Conservation (phyloP, 129 eudicot species). For the Glebionis coronaria region DNA sequence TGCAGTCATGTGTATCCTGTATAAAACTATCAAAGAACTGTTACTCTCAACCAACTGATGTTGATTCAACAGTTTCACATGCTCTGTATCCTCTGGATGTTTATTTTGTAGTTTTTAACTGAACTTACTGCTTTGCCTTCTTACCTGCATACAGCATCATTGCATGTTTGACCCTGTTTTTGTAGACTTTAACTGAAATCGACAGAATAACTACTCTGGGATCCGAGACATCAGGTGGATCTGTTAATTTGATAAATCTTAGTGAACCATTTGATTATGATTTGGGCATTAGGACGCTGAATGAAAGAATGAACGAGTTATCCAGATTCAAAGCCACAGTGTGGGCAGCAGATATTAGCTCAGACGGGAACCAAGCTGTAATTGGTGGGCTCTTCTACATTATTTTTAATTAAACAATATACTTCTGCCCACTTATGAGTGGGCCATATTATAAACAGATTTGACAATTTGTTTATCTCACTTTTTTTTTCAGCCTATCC, state of each 20-base stretch:
- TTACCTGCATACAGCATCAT: background rate
- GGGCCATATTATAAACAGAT: background rate
- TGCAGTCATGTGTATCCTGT: constrained; percentile 62
- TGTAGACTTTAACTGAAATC: constrained; percentile 43
- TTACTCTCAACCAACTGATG: constrained; percentile 28
- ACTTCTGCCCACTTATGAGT: background rate
- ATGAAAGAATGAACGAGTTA: constrained; percentile 32
- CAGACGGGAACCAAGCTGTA: constrained; percentile 49
- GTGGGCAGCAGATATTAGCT: constrained; percentile 70
- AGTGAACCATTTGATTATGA: constrained; percentile 50
- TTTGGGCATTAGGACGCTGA: constrained; percentile 20
- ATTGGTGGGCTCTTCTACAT: constrained; percentile 44
- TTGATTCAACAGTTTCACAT: constrained; percentile 31
- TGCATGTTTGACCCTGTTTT: background rate
- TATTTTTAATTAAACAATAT: background rate
- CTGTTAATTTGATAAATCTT: constrained; percentile 59
- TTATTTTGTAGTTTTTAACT: background rate
- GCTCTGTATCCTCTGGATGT: constrained; percentile 66
- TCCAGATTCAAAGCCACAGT: constrained; percentile 54
- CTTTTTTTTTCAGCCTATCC: background rate
- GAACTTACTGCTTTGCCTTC: background rate
- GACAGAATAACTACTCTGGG: constrained; percentile 86
- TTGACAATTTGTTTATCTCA: background rate
- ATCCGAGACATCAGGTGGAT: constrained; percentile 66
- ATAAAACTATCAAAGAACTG: constrained; percentile 42